A percentile compares a stretch with the other conserved stretches of the same genome.
Evolutionary conservation across 176 grass and related monocot genomes (phyloP).

Genomic region (Microstegium vimineum): DNA sequence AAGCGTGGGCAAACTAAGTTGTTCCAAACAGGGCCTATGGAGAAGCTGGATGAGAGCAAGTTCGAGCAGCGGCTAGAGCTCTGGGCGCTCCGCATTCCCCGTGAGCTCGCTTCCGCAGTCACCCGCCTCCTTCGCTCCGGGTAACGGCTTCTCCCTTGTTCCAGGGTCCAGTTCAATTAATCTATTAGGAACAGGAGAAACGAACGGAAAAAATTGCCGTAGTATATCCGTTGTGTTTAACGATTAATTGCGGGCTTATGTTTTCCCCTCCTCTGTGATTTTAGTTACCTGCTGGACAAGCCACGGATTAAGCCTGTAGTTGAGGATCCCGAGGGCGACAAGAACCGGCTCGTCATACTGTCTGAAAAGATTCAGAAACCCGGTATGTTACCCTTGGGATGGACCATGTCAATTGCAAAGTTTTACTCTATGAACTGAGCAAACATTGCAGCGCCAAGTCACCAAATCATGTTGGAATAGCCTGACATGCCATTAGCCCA

Average conservation of each 20-base stretch:
- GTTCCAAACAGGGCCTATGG: too few relatives aligned
- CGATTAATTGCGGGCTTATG: background rate
- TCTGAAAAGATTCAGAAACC: conserved; percentile 80
- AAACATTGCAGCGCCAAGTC: background rate
- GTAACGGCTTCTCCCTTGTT: conserved; percentile 31
- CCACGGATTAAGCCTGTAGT: conserved; percentile 77
- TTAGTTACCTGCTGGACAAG: conserved; percentile 68
- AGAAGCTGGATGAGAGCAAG: conserved; percentile 58
- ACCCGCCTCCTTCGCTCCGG: conserved; percentile 62
- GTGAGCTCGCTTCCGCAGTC: conserved; percentile 49
- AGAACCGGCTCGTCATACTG: conserved; percentile 72
- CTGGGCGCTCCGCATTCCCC: conserved; percentile 77
- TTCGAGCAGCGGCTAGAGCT: conserved; percentile 76
- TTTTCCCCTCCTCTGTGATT: background rate
- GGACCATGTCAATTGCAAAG: background rate
- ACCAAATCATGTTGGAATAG: background rate
- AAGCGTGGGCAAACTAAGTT: too few relatives aligned
- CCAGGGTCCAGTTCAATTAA: conserved; percentile 16
- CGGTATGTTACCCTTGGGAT: conserved; percentile 35
- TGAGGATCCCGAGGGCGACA: conserved; percentile 67
- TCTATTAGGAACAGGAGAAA: background rate
- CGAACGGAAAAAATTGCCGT: background rate
- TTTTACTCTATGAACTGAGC: background rate
- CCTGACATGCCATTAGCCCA: background rate
- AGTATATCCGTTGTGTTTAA: background rate